These are phyloP conservation scores for Fusarium sp. DNA, from an alignment of 2,329 filamentous ascomycete species.

Conservation along the genomic window DNA sequence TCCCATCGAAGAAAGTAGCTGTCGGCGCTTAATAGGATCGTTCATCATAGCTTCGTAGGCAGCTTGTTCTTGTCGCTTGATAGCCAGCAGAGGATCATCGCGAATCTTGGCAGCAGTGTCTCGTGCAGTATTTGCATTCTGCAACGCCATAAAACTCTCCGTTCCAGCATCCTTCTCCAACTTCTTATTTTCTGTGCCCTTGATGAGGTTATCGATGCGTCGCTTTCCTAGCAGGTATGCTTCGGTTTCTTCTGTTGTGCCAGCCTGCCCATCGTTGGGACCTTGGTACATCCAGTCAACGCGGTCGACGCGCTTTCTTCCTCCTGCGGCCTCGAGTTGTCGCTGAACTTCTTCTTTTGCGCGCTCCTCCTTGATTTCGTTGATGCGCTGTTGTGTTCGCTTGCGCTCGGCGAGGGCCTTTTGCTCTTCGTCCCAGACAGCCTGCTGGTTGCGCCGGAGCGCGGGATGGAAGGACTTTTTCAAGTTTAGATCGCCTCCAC, in stretches of 20 bases:
- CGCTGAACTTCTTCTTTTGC: constrained; percentile 91
- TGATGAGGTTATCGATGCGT: constrained; percentile 83
- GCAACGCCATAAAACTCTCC: constrained; percentile 69
- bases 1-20: constrained; percentile 74
- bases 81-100: constrained; percentile 90
- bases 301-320: constrained; percentile 80
- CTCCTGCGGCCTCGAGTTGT: constrained; percentile 89
- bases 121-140: constrained; percentile 77
- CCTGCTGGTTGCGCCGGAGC: constrained; percentile 88
- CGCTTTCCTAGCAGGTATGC: constrained; percentile 93
- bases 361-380: constrained; percentile 94
- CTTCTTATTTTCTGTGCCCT: constrained; percentile 83
- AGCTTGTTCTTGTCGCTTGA: constrained; percentile 90
- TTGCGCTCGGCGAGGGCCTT: constrained; percentile 95
- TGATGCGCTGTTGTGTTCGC: constrained; percentile 87
- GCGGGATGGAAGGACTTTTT: constrained; percentile 97
- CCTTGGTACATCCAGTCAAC: constrained; percentile 99
- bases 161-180: constrained; percentile 78
- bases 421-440: constrained; percentile 91
- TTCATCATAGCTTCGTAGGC: constrained; percentile 85
- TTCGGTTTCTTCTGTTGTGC: constrained; percentile 88
- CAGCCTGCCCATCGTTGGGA: constrained; percentile 79
- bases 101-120: constrained; percentile 89
- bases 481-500: constrained; percentile 92
- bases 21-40: constrained; percentile 74